A percentile compares a stretch with the other conserved stretches of the same genome.
Conservation (phyloP, 495 filamentous ascomycete species). For the Podospora pseudoanserina region DNA sequence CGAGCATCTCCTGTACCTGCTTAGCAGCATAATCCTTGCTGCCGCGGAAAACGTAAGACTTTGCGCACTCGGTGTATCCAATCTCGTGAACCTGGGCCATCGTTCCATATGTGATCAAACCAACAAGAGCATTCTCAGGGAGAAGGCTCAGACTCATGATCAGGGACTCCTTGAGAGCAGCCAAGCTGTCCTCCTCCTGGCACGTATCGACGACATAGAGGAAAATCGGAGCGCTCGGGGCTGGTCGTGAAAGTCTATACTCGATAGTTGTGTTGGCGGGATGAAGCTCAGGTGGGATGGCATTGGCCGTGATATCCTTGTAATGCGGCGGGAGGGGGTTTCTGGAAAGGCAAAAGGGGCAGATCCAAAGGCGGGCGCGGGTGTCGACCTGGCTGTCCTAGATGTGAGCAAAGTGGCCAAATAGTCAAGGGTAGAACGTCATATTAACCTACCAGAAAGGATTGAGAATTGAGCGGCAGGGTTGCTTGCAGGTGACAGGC, state of each 20-base stretch:
- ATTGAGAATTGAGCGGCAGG: constrained; percentile 94
- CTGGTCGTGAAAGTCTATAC: constrained; percentile 88
- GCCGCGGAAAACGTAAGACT: constrained; percentile 98
- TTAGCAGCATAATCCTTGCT: constrained; percentile 97
- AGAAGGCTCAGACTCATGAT: constrained; percentile 96
- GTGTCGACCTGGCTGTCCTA: constrained; percentile 81
- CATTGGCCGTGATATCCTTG: constrained; percentile 94
- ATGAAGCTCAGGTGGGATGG: constrained; percentile 93
- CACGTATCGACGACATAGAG: constrained; percentile 98
- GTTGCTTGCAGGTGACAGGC: constrained; percentile 94
- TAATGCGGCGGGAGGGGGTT: constrained; percentile 96
- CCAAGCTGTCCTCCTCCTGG: constrained; percentile 95
- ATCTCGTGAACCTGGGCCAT: constrained; percentile 99
- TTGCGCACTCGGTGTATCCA: constrained; percentile 95
- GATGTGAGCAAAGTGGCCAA: constrained; percentile 26
- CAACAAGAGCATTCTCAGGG: constrained; percentile 89
- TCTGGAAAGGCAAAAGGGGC: constrained; percentile 94
- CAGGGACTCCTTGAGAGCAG: constrained; percentile 91
- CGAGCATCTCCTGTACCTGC: constrained; percentile 98
- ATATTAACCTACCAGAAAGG: constrained; percentile 73
- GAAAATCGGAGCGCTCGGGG: constrained; percentile 92
- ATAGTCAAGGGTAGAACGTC: constrained; percentile 4
- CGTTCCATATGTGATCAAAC: constrained; percentile 91
- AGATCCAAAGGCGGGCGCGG: constrained; percentile 94
- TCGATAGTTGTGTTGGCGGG: constrained; percentile 94